Evolutionary conservation across 345 rosid genomes (phyloP).

Genomic region (Laguncularia racemosa): DNA sequence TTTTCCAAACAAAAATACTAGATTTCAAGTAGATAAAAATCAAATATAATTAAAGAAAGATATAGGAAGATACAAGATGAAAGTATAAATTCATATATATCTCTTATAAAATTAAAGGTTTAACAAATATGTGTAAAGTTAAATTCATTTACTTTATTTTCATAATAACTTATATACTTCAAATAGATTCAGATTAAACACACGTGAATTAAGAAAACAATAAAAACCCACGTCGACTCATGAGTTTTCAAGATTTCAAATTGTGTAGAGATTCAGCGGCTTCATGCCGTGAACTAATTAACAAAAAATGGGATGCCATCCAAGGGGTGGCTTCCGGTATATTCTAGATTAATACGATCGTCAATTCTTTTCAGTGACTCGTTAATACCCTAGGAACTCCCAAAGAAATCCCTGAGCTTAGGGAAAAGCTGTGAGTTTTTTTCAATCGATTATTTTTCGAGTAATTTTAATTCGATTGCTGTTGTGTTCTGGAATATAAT

Average conservation of each 20-base stretch:
- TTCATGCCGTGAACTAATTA: conserved; percentile 37
- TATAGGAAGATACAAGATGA: too few relatives aligned
- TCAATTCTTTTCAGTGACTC: conserved; percentile 83
- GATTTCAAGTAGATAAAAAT: too few relatives aligned
- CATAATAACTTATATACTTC: too few relatives aligned
- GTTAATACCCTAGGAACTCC: conserved; percentile 97
- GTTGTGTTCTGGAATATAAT: background rate
- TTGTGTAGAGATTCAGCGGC: conserved; percentile 45
- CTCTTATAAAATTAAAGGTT: too few relatives aligned
- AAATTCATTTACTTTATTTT: too few relatives aligned
- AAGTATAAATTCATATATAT: too few relatives aligned
- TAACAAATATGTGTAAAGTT: too few relatives aligned
- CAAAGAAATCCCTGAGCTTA: conserved; percentile 89
- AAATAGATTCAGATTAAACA: too few relatives aligned
- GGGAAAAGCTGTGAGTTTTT: conserved; percentile 78
- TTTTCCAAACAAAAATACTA: too few relatives aligned
- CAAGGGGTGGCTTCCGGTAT: conserved; percentile 92
- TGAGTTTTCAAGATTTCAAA: conserved; percentile 97
- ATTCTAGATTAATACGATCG: conserved; percentile 95
- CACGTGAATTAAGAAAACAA: too few relatives aligned
- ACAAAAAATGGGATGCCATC: conserved; percentile 62
- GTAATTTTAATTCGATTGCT: background rate
- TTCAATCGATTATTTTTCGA: background rate
- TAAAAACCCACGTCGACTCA: conserved; percentile 5
- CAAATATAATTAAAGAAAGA: too few relatives aligned